These are phyloP conservation scores for Capsella rubella DNA, from an alignment of 441 rosid genomes.

Conservation along the genomic window DNA sequence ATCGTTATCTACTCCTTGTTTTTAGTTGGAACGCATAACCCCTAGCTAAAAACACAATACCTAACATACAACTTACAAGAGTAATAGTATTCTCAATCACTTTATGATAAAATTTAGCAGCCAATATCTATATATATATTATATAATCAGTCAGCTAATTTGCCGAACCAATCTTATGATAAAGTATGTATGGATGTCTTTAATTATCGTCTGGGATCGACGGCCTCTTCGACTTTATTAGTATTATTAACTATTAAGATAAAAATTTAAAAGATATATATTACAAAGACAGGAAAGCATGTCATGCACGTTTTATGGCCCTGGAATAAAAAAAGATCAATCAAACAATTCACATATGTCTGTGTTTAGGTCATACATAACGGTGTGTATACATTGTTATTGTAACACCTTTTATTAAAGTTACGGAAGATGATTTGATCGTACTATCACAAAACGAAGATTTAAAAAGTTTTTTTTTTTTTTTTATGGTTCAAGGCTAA, in stretches of 20 bases:
- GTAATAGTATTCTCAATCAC: neutral
- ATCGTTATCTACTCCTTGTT: neutral
- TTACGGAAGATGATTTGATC: neutral
- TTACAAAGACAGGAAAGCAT: constrained; percentile 29
- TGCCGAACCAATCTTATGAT: neutral
- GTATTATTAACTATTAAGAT: neutral
- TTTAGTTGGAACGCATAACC: neutral
- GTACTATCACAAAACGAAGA: neutral
- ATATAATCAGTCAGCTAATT: neutral
- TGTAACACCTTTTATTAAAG: constrained; percentile 1
- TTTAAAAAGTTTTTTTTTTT: neutral
- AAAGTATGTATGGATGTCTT: neutral
- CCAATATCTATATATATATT: no score
- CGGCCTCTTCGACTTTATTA: constrained; percentile 10
- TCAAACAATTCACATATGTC: neutral
- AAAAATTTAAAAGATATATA: no score
- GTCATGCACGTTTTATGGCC: constrained; percentile 28
- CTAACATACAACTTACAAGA: neutral
- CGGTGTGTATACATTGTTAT: constrained; percentile 5
- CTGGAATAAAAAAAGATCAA: constrained; percentile 10
- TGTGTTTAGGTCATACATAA: constrained; percentile 3
- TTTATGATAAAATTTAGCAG: neutral
- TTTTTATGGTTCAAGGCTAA: neutral
- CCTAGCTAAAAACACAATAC: neutral
- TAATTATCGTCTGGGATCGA: constrained; percentile 8